phyloP scores from a whole-genome alignment of 768 basidiomycete species.

The Trametes cubensis region DNA sequence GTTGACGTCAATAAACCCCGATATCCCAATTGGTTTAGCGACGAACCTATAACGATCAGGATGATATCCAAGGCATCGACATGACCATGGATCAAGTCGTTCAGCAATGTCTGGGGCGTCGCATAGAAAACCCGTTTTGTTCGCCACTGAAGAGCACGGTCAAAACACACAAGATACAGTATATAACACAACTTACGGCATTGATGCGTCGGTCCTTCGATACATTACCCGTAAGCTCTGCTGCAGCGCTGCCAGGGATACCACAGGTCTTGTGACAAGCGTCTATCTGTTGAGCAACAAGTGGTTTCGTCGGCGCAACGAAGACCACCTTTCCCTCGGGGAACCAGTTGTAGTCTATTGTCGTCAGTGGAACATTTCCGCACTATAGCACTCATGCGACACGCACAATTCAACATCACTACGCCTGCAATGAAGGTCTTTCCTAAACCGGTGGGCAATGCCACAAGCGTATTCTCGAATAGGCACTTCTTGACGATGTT shows the following conservation, averaged over 20 bases:
- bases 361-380: conserved; percentile 12
- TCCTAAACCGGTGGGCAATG: conserved; percentile 93
- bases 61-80: conserved; percentile 83
- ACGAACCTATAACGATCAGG: conserved; percentile 82
- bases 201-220: conserved; percentile 52
- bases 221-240: conserved; percentile 84
- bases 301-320: conserved; percentile 93
- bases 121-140: conserved; percentile 90
- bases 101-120: conserved; percentile 93
- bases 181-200: conserved; percentile 49
- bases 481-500: conserved; percentile 87
- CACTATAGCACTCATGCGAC: not conserved
- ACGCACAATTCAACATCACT: conserved; percentile 90
- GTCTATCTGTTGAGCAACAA: conserved; percentile 93
- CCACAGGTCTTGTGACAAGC: conserved; percentile 94
- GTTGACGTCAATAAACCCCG: not conserved
- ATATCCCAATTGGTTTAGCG: not conserved
- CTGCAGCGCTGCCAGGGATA: conserved; percentile 83
- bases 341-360: conserved; percentile 86
- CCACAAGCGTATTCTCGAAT: conserved; percentile 92
- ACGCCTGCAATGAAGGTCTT: conserved; percentile 99
- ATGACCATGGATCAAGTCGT: conserved; percentile 73
- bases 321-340: conserved; percentile 92
- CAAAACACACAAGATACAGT: not conserved
- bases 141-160: conserved; percentile 56